phyloP scores from a whole-genome alignment of 2,329 filamentous ascomycete species.

The Dactylellina drechsleri region DNA sequence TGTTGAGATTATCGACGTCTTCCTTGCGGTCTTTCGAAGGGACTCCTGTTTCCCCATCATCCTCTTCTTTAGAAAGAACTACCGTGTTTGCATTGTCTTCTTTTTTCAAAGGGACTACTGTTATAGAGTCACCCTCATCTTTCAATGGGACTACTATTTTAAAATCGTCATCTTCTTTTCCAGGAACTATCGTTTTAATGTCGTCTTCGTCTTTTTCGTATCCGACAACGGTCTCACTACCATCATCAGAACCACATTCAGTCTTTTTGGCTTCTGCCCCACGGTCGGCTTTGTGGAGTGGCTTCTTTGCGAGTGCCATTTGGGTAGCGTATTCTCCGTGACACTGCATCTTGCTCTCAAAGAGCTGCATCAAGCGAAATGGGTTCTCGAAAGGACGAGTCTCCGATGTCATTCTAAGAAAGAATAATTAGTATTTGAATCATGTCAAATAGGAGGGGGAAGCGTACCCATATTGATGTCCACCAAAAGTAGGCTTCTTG shows the following conservation, averaged over 20 bases:
- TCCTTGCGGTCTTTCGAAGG: too few relatives aligned
- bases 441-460: not conserved
- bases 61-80: not conserved
- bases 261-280: not conserved
- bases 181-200: not conserved
- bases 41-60: not conserved
- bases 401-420: conserved; percentile 29
- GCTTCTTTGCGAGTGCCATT: conserved; percentile 20
- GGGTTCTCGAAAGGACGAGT: conserved; percentile 41
- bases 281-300: not conserved
- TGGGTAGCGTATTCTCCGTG: conserved; percentile 23
- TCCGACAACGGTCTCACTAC: not conserved
- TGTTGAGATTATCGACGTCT: too few relatives aligned
- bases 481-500: conserved; percentile 33
- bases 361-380: conserved; percentile 24
- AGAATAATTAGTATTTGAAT: not conserved
- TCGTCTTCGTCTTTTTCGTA: not conserved
- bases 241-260: conserved; percentile 9
- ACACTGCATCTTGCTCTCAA: conserved; percentile 19
- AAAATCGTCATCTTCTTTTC: not conserved
- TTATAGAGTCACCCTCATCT: not conserved
- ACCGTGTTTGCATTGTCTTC: not conserved
- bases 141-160: not conserved
- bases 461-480: conserved; percentile 44
- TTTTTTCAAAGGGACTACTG: not conserved